These are phyloP conservation scores for Fusarium oligoseptatum DNA, from an alignment of 2,329 filamentous ascomycete species.

Conservation along the genomic window DNA sequence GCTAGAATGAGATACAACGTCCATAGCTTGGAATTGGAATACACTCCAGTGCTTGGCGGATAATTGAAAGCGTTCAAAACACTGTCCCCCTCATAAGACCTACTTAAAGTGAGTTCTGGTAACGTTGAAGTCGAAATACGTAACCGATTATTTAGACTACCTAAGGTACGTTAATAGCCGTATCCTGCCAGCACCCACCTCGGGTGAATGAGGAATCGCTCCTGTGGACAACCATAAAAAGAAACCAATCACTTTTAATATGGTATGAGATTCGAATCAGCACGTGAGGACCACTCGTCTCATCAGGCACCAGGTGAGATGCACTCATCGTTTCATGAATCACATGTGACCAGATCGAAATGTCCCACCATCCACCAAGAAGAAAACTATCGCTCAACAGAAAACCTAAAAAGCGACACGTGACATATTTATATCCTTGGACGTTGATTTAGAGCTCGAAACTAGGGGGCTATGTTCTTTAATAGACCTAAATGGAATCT, in stretches of 20 bases:
- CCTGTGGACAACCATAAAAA: not conserved
- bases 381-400: not conserved
- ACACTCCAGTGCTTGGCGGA: too few relatives aligned
- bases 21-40: not conserved
- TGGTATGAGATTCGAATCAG: accelerated
- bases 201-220: not conserved
- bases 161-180: too few relatives aligned
- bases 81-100: not conserved
- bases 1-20: not conserved
- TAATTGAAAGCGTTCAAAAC: not conserved
- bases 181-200: too few relatives aligned
- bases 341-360: not conserved
- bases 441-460: not conserved
- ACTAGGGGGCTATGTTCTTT: not conserved
- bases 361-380: not conserved
- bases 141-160: too few relatives aligned
- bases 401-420: not conserved
- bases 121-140: not conserved
- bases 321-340: not conserved
- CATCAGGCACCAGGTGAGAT: not conserved
- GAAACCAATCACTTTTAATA: not conserved
- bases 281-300: not conserved
- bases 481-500: not conserved
- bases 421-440: not conserved
- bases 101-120: not conserved